Evolutionary conservation across 768 basidiomycete species (phyloP).

Genomic region (Dentipellis sp.): DNA sequence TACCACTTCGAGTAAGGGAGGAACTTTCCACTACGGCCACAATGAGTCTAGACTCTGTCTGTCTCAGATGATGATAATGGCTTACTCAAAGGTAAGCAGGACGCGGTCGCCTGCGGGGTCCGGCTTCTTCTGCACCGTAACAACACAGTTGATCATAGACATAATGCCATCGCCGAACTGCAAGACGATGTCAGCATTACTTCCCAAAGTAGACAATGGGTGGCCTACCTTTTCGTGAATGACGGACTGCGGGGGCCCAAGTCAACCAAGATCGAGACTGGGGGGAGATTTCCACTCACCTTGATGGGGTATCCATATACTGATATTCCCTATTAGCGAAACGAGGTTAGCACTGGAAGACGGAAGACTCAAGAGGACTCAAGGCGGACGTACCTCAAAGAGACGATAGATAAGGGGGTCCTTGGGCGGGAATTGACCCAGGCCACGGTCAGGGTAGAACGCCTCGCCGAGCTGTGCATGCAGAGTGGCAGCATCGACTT

Average conservation of each 20-base stretch:
- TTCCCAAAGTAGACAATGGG: background rate
- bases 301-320: slow-evolving; percentile 78
- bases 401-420: slow-evolving; percentile 78
- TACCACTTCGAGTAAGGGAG: slow-evolving; percentile 67
- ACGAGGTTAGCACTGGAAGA: background rate
- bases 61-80: background rate
- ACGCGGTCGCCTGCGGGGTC: slow-evolving; percentile 78
- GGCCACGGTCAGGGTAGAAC: slow-evolving; percentile 70
- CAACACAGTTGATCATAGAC: slow-evolving; percentile 82
- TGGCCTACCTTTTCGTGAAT: slow-evolving; percentile 62
- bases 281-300: slow-evolving; percentile 19
- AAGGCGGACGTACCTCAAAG: slow-evolving; percentile 39
- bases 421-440: slow-evolving; percentile 62
- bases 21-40: slow-evolving; percentile 56
- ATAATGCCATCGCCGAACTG: slow-evolving; percentile 85
- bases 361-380: background rate
- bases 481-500: slow-evolving; percentile 29
- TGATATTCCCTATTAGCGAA: slow-evolving; percentile 32
- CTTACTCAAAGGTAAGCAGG: slow-evolving; percentile 72
- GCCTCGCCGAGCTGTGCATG: slow-evolving; percentile 43
- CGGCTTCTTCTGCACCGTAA: slow-evolving; percentile 56
- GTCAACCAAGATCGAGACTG: background rate
- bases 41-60: background rate
- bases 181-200: background rate
- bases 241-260: slow-evolving; percentile 27